Evolutionary conservation across 2,329 filamentous ascomycete species (phyloP).

Genomic region (Cyphellophora europaea): DNA sequence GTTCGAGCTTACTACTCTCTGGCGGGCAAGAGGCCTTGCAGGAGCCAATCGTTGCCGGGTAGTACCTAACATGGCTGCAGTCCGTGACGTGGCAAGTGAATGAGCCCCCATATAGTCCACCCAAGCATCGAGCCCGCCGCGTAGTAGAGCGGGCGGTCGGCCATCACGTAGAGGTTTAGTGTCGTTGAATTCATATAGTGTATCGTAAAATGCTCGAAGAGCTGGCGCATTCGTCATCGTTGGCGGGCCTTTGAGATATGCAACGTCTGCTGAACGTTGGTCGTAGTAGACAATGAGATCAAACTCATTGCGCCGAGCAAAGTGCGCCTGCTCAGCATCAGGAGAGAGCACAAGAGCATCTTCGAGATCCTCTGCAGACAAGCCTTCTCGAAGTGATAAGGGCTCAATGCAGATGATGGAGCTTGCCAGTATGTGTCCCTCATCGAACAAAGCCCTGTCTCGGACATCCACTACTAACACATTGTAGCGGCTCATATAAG

Average conservation of each 20-base stretch:
- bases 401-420: slow-evolving; percentile 87
- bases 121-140: slow-evolving; percentile 82
- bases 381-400: slow-evolving; percentile 59
- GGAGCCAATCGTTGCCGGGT: slow-evolving; percentile 28
- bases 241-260: slow-evolving; percentile 43
- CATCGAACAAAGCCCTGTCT: slow-evolving; percentile 68
- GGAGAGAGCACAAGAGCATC: slow-evolving; percentile 39
- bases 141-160: slow-evolving; percentile 64
- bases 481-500: slow-evolving; percentile 56
- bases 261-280: slow-evolving; percentile 50
- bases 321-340: slow-evolving; percentile 58
- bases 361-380: slow-evolving; percentile 54
- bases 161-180: slow-evolving; percentile 58
- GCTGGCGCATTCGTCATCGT: slow-evolving; percentile 40
- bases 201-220: slow-evolving; percentile 66
- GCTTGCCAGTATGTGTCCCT: slow-evolving; percentile 77
- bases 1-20: slow-evolving; percentile 41
- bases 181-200: slow-evolving; percentile 75
- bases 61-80: slow-evolving; percentile 39
- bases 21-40: slow-evolving; percentile 42
- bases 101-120: slow-evolving; percentile 66
- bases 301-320: slow-evolving; percentile 63
- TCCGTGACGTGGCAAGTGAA: slow-evolving; percentile 50
- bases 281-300: slow-evolving; percentile 91
- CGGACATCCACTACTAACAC: slow-evolving; percentile 83